A percentile compares a stretch with the other conserved stretches of the same genome.
phyloP scores from a whole-genome alignment of 106 monocot genomes.

The Triglochin maritima region DNA sequence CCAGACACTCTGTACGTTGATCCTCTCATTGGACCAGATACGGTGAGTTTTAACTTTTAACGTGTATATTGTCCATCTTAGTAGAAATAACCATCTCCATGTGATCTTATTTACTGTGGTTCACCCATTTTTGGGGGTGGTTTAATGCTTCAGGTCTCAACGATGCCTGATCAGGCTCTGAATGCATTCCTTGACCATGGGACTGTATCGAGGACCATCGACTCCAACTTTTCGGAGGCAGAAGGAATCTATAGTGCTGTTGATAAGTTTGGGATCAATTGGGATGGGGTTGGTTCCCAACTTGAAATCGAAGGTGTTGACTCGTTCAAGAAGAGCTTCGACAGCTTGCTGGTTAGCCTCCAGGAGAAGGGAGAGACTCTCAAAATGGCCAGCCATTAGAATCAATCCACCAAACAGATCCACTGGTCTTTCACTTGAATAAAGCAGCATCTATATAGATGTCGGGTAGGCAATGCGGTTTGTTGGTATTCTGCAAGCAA shows the following conservation, averaged over 20 bases:
- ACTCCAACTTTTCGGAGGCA: slow-evolving; percentile 53
- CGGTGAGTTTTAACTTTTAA: slow-evolving; percentile 28
- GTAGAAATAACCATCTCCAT: neutral
- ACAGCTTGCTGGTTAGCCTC: slow-evolving; percentile 63
- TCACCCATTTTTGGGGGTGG: neutral
- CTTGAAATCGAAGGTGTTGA: slow-evolving; percentile 80
- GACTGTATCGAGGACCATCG: slow-evolving; percentile 61
- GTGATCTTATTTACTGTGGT: neutral
- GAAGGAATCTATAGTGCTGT: slow-evolving; percentile 79
- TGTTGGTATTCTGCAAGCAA: no score
- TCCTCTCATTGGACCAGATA: slow-evolving; percentile 84
- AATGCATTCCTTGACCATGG: slow-evolving; percentile 83
- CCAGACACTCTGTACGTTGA: slow-evolving; percentile 81
- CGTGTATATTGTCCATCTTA: neutral
- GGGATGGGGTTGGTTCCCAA: slow-evolving; percentile 53
- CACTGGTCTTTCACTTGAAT: neutral
- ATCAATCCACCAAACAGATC: neutral
- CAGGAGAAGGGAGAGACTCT: slow-evolving; percentile 73
- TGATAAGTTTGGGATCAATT: slow-evolving; percentile 69
- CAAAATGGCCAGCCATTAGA: slow-evolving; percentile 22
- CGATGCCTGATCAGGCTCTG: slow-evolving; percentile 89
- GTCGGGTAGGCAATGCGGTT: no score
- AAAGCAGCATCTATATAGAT: neutral
- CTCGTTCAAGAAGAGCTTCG: slow-evolving; percentile 92
- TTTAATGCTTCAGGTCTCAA: slow-evolving; percentile 53